These are phyloP conservation scores for Sporisorium iseilematis-ciliati DNA, from an alignment of 1,284 basidiomycete genomes.

Conservation along the genomic window DNA sequence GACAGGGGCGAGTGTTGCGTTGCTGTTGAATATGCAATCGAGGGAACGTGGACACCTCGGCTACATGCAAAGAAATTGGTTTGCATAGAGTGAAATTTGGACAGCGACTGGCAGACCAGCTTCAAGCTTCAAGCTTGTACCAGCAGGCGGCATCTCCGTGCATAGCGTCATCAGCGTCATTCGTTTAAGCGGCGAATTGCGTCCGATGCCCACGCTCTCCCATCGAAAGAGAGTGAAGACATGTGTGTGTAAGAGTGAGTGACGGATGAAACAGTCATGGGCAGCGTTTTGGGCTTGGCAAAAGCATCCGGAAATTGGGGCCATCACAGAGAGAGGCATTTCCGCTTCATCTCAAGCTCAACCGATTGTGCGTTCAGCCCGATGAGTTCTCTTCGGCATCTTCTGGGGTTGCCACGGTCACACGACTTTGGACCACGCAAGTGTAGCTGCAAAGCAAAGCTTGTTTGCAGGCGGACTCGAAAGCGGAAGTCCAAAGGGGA, in stretches of 20 bases:
- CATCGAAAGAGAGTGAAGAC: no score
- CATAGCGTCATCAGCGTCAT: no score
- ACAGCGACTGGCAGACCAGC: no score
- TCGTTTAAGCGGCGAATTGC: no score
- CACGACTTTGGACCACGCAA: neutral
- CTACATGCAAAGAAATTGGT: conserved; percentile 13
- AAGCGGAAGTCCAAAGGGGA: neutral
- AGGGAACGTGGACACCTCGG: conserved; percentile 49
- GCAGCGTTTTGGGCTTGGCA: neutral
- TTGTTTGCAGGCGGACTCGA: neutral
- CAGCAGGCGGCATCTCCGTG: no score
- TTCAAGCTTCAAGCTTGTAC: no score
- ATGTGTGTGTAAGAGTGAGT: no score
- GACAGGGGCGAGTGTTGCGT: neutral
- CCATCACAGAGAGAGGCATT: neutral
- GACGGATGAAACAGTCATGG: neutral
- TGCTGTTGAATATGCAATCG: conserved; percentile 19
- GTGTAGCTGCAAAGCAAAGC: conserved; percentile 1
- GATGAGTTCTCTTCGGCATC: neutral
- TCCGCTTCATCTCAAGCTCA: neutral
- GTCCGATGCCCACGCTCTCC: no score
- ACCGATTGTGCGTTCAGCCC: neutral
- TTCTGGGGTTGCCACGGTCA: neutral
- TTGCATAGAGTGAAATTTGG: neutral
- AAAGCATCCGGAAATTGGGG: neutral